Evolutionary conservation across 345 rosid genomes (phyloP).

Genomic region (Boechera retrofracta): DNA sequence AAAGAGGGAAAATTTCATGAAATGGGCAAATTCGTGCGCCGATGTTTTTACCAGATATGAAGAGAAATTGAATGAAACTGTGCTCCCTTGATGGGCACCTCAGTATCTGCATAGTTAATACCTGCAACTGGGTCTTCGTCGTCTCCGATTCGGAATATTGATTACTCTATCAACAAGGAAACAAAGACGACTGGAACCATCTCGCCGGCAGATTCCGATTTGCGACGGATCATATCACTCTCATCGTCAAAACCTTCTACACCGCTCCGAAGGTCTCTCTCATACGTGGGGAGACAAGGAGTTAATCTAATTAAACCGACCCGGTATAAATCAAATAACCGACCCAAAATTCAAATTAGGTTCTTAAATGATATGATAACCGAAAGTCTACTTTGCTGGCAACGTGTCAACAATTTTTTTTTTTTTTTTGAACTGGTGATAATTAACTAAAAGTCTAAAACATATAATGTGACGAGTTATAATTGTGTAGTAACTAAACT

Average conservation of each 20-base stretch:
- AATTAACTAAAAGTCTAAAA: too few relatives aligned
- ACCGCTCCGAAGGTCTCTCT: neutral
- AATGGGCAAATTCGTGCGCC: neutral
- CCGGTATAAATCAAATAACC: neutral
- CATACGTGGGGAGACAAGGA: neutral
- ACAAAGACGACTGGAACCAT: neutral
- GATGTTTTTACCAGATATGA: constrained; percentile 46
- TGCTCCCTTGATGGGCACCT: constrained; percentile 32
- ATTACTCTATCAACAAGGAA: neutral
- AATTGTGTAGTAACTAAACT: neutral
- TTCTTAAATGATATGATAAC: too few relatives aligned
- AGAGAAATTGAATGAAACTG: constrained; percentile 31
- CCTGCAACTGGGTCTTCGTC: constrained; percentile 9
- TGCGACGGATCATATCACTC: neutral
- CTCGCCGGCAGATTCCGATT: constrained; percentile 37
- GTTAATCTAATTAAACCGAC: neutral
- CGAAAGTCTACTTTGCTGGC: neutral
- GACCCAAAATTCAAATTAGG: neutral
- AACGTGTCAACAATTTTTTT: too few relatives aligned
- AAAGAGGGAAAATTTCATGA: constrained; percentile 1
- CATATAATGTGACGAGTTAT: too few relatives aligned
- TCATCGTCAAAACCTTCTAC: neutral
- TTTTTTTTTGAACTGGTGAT: too few relatives aligned
- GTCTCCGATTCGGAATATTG: constrained; percentile 12
- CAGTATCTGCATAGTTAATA: constrained; percentile 44